A percentile compares a stretch with the other conserved stretches of the same genome.
These are phyloP conservation scores for Periconia sp. DNA, from an alignment of 2,329 filamentous ascomycete genomes.

Conservation along the genomic window DNA sequence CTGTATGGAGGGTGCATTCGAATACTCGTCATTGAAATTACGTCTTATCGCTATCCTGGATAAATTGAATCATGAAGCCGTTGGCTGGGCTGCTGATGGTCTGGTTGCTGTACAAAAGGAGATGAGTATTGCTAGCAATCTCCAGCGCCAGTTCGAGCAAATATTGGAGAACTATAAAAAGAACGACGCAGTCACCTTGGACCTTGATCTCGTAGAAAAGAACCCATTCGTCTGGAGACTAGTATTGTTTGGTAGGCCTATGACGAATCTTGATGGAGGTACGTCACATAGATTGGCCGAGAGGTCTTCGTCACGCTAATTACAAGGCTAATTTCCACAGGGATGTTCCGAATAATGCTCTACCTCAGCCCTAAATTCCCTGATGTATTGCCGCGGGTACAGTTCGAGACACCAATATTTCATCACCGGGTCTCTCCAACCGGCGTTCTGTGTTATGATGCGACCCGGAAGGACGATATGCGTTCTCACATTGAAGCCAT, in stretches of 20 bases:
- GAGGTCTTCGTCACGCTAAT: background rate
- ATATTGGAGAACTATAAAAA: constrained; percentile 76
- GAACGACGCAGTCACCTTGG: constrained; percentile 72
- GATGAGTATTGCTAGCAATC: constrained; percentile 77
- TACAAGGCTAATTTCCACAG: background rate
- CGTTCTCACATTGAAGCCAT: constrained; percentile 84
- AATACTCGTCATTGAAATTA: constrained; percentile 75
- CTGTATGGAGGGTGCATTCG: constrained; percentile 83
- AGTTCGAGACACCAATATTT: constrained; percentile 80
- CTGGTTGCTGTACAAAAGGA: constrained; percentile 67
- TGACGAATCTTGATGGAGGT: constrained; percentile 86
- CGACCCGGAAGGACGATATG: constrained; percentile 76
- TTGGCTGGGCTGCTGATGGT: constrained; percentile 75
- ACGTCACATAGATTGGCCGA: constrained; percentile 39
- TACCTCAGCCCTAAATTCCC: constrained; percentile 85
- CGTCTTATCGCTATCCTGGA: constrained; percentile 73
- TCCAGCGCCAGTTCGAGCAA: constrained; percentile 85
- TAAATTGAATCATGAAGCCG: constrained; percentile 73
- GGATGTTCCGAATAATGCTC: constrained; percentile 82
- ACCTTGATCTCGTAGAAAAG: constrained; percentile 75
- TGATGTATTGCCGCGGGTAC: constrained; percentile 83
- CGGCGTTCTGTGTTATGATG: constrained; percentile 78
- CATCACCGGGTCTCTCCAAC: constrained; percentile 84
- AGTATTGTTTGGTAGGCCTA: constrained; percentile 88
- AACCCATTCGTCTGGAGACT: constrained; percentile 92